These are phyloP conservation scores for Tubosaeta sp. DNA, from an alignment of 768 basidiomycete species.

Conservation along the genomic window DNA sequence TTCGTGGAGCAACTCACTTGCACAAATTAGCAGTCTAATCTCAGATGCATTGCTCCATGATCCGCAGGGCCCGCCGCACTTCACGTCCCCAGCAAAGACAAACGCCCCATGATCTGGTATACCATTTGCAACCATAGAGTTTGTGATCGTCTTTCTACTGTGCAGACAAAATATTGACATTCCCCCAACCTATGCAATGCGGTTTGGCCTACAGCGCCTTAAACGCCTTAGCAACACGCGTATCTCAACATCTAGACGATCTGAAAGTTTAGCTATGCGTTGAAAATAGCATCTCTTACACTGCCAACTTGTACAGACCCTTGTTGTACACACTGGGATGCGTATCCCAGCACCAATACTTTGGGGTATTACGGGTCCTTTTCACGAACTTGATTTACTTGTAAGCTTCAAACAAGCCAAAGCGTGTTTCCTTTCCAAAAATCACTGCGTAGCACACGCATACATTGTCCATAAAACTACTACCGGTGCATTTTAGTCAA, in stretches of 20 bases:
- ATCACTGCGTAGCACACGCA: neutral
- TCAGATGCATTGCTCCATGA: neutral
- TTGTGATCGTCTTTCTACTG: neutral
- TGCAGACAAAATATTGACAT: neutral
- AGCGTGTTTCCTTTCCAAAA: too few relatives aligned
- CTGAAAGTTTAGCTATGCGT: neutral
- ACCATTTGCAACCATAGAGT: neutral
- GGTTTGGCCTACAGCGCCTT: neutral
- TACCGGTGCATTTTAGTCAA: neutral
- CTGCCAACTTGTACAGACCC: neutral
- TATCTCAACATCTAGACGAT: neutral
- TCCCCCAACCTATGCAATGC: neutral
- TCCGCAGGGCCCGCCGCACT: neutral
- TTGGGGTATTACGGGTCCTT: neutral
- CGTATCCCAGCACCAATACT: neutral
- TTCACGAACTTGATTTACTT: neutral
- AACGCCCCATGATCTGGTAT: too few relatives aligned
- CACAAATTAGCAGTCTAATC: neutral
- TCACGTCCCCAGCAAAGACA: neutral
- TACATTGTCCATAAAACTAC: neutral
- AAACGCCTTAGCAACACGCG: neutral
- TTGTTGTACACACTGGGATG: neutral
- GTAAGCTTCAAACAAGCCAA: neutral
- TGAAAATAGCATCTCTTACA: neutral
- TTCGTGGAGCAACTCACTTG: neutral